Base-by-base conservation (phyloP, 768 basidiomycete genomes). In the Podaxis sp. region DNA sequence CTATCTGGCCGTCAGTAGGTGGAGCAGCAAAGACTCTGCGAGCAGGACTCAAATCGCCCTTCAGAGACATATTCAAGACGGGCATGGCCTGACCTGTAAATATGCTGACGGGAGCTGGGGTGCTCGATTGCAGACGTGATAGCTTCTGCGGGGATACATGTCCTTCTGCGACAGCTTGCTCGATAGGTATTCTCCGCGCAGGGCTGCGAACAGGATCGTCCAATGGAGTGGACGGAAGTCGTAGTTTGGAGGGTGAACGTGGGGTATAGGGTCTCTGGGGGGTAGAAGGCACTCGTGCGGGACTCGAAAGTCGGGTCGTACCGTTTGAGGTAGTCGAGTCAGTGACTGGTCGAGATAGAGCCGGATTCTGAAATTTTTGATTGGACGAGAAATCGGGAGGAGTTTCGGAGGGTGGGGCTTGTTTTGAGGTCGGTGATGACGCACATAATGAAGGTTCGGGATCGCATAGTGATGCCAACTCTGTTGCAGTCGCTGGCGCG, bases 111-210 rank as follows among this genome's bases (percentile, higher is more conserved):
- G 60, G 50, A 0, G 66, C 54, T 40, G 66, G 44, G 47, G 71
- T 63, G 1, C 68, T 63, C 42, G 61, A 56, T 53, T 40, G 57
- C 13, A 78, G 64, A 25, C 76, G 76, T 40, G 71, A 68, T 3
- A 74, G 74, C 63, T 82, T 84, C 62, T 77, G 73, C 2, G 80
- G 74, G 0, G 84, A 85, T 21, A 82, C 67, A 58, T 78, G 78
- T 3, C 83, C 83, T 47, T 79, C 76, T 6, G 74, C 72, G 60
- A 85, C 71, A 2, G 81, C 83, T 63, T 84, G 72, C 40, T 77
- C 72, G 5, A 89, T 77, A 14, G 82, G 81, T 52, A 90, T 81
- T 61, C 89, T 79, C 50, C 83, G 81, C 1, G 89, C 88, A 42
- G 89, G 89, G 3, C 87, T 86, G 46, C 80, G 80, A 53, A 68